Evolutionary conservation across 768 basidiomycete species (phyloP).

Genomic region (Phylloporus scabripes): DNA sequence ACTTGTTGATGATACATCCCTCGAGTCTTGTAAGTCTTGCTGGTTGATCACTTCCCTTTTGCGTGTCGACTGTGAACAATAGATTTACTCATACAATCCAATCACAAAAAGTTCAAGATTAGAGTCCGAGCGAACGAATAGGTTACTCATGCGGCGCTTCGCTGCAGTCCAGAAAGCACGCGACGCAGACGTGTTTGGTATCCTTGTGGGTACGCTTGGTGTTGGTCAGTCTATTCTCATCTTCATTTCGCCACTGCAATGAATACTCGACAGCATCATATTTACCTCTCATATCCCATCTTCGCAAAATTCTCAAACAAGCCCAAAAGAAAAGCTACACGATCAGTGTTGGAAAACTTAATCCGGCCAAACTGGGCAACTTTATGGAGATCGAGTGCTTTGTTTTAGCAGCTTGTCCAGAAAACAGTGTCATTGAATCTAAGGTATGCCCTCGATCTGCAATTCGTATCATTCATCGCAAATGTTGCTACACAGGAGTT

Average conservation of each 20-base stretch:
- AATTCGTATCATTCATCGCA: not conserved
- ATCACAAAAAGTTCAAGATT: conserved; percentile 38
- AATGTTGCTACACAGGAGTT: conserved; percentile 60
- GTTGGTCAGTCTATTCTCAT: conserved; percentile 49
- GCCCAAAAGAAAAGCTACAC: conserved; percentile 90
- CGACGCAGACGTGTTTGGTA: conserved; percentile 91
- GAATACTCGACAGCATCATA: conserved; percentile 59
- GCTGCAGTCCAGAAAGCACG: conserved; percentile 81
- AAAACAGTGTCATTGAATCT: conserved; percentile 78
- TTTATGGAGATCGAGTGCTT: conserved; percentile 97
- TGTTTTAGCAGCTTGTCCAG: conserved; percentile 89
- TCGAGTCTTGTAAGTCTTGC: conserved; percentile 45
- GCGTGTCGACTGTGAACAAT: not conserved
- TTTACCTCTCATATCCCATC: conserved; percentile 73
- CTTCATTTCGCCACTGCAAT: not conserved
- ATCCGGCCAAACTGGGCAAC: conserved; percentile 91
- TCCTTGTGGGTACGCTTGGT: conserved; percentile 91
- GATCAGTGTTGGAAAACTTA: conserved; percentile 90
- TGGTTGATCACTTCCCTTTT: not conserved
- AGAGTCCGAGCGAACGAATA: conserved; percentile 70
- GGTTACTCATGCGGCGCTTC: conserved; percentile 85
- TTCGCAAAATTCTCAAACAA: conserved; percentile 62
- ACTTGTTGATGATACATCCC: conserved; percentile 80
- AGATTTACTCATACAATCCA: conserved; percentile 83
- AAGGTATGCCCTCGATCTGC: conserved; percentile 38